phyloP scores from a whole-genome alignment of 1,284 basidiomycete genomes.

The Trametes pubescens region DNA sequence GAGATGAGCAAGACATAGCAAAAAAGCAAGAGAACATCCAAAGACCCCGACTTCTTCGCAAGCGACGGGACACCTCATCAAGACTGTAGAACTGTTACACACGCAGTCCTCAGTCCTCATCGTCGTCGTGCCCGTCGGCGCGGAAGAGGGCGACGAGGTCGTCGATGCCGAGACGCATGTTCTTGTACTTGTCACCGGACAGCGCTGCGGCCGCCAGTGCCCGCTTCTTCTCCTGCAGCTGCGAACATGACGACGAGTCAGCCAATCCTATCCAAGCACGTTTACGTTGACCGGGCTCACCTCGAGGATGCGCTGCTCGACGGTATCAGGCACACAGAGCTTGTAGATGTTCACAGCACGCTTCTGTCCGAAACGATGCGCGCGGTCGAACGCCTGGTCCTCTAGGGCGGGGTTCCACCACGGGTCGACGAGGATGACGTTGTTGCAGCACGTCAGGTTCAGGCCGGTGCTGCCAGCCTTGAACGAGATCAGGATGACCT shows the following conservation, averaged over 20 bases:
- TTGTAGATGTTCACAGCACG: conserved; percentile 93
- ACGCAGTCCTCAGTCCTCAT: conserved; percentile 45
- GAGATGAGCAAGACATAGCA: conserved; percentile 5
- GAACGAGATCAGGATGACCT: conserved; percentile 94
- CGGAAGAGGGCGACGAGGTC: conserved; percentile 85
- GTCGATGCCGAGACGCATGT: conserved; percentile 83
- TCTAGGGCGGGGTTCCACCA: conserved; percentile 97
- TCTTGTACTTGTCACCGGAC: conserved; percentile 88
- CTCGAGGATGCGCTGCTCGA: conserved; percentile 88
- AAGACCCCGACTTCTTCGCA: neutral
- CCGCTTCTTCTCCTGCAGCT: conserved; percentile 90
- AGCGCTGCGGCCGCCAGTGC: conserved; percentile 86
- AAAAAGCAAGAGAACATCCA: conserved; percentile 19
- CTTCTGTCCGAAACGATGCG: conserved; percentile 72
- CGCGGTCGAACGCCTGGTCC: conserved; percentile 85
- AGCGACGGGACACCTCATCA: neutral
- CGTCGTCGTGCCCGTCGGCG: conserved; percentile 61
- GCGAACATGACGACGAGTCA: conserved; percentile 24
- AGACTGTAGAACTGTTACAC: neutral
- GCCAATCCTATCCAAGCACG: conserved; percentile 6
- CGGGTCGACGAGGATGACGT: conserved; percentile 91
- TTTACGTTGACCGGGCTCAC: conserved; percentile 43
- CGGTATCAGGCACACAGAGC: conserved; percentile 87
- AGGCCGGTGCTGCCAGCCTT: conserved; percentile 94
- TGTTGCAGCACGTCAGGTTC: conserved; percentile 94